A percentile compares a stretch with the other conserved stretches of the same genome.
Evolutionary conservation across 371 early-diverging fungal species (phyloP).

Genomic region (Mortierella sp.): DNA sequence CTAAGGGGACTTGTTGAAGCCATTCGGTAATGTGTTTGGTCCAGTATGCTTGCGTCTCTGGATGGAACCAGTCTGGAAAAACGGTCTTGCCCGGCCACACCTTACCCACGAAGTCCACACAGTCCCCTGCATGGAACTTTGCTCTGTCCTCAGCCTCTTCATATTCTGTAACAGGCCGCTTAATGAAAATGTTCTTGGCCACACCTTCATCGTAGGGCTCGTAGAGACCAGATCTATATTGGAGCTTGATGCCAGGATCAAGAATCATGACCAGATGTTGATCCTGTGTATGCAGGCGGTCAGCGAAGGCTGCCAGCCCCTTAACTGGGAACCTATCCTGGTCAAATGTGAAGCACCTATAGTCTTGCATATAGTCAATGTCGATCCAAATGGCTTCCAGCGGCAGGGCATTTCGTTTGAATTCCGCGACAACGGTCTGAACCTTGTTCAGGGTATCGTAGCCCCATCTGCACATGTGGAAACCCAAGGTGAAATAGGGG

Average conservation of each 20-base stretch:
- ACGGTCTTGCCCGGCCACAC: slow-evolving; percentile 80
- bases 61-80: slow-evolving; percentile 75
- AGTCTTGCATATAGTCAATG: slow-evolving; percentile 72
- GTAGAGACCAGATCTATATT: slow-evolving; percentile 49
- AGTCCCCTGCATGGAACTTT: slow-evolving; percentile 39
- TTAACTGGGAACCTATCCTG: slow-evolving; percentile 57
- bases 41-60: slow-evolving; percentile 62
- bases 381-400: slow-evolving; percentile 79
- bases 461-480: slow-evolving; percentile 81
- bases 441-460: slow-evolving; percentile 68
- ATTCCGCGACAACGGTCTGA: slow-evolving; percentile 61
- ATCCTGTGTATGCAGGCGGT: slow-evolving; percentile 54
- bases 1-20: slow-evolving; percentile 56
- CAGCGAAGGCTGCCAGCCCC: slow-evolving; percentile 36
- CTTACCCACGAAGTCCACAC: slow-evolving; percentile 57
- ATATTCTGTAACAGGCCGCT: slow-evolving; percentile 27
- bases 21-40: slow-evolving; percentile 59
- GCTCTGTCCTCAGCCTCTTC: slow-evolving; percentile 40
- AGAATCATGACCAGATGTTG: slow-evolving; percentile 64
- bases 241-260: slow-evolving; percentile 64
- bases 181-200: slow-evolving; percentile 59
- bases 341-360: slow-evolving; percentile 63
- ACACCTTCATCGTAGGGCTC: slow-evolving; percentile 58
- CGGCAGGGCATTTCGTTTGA: slow-evolving; percentile 66
- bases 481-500: slow-evolving; percentile 39